phyloP scores from a whole-genome alignment of 2,329 filamentous ascomycete species.

The Penicillium sp. region DNA sequence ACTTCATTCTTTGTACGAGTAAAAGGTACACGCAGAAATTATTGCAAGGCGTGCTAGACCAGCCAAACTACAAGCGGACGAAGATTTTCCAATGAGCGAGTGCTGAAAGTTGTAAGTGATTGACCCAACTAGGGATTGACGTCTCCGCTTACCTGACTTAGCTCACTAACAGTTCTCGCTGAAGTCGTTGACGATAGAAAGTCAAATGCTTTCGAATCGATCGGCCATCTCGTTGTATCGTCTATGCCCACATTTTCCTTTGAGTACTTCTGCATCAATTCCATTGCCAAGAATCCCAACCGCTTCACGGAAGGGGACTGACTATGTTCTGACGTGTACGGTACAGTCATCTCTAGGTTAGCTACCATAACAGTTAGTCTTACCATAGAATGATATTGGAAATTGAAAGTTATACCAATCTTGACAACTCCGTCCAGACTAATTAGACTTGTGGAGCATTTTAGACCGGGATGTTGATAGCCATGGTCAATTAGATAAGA shows the following conservation, averaged over 20 bases:
- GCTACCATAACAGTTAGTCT: too few relatives aligned
- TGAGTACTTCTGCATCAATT: conserved; percentile 37
- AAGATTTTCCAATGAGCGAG: background rate
- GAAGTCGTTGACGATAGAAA: conserved; percentile 35
- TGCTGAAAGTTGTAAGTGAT: background rate
- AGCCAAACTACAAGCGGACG: too few relatives aligned
- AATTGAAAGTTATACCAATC: conserved; percentile 23
- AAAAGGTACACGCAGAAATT: too few relatives aligned
- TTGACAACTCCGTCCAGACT: conserved; percentile 26
- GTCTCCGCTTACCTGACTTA: conserved; percentile 26
- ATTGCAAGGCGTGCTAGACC: too few relatives aligned
- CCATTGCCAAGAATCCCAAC: conserved; percentile 29
- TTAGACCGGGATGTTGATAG: conserved; percentile 26
- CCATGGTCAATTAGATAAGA: conserved; percentile 15
- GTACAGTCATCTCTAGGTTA: too few relatives aligned
- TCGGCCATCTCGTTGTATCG: conserved; percentile 32
- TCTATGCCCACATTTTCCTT: conserved; percentile 37
- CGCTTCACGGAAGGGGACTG: conserved; percentile 16
- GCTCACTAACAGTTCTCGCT: conserved; percentile 23
- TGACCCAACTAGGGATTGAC: background rate
- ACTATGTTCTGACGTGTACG: background rate
- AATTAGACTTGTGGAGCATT: conserved; percentile 29
- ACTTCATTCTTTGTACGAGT: too few relatives aligned
- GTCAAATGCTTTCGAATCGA: conserved; percentile 25
- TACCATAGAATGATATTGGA: conserved; percentile 7